Percentiles rank a stretch among this genome's conserved stretches.
Evolutionary conservation across 805 yeast species (phyloP).

Genomic region (Candida hungchunana): DNA sequence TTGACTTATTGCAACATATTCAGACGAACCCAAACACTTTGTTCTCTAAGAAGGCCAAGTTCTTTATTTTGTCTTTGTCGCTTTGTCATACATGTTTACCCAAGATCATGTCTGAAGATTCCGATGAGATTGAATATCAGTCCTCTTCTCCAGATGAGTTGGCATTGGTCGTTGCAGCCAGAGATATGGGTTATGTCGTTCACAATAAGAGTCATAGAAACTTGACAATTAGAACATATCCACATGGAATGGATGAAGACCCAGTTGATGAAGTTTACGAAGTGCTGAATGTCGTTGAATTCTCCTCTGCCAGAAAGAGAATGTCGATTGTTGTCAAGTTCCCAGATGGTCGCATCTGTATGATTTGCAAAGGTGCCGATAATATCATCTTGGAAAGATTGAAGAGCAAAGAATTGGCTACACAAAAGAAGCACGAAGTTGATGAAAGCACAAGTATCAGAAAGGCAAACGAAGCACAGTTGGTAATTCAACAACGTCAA

Average conservation of each 20-base stretch:
- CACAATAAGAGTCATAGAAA: constrained; percentile 57
- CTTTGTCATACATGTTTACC: constrained; percentile 91
- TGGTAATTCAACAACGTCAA: constrained; percentile 54
- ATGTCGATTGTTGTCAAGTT: constrained; percentile 84
- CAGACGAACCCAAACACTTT: constrained; percentile 66
- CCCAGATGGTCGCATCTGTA: constrained; percentile 70
- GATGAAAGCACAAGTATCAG: constrained; percentile 54
- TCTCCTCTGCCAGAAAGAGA: constrained; percentile 82
- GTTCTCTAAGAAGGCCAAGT: constrained; percentile 68
- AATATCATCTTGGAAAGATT: constrained; percentile 78
- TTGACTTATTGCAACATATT: constrained; percentile 62
- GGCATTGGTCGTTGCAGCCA: constrained; percentile 90
- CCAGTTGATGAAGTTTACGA: constrained; percentile 68
- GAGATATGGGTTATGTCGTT: constrained; percentile 91
- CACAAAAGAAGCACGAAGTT: constrained; percentile 60
- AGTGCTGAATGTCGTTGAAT: constrained; percentile 78
- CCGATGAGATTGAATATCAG: constrained; percentile 67
- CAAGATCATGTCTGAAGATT: constrained; percentile 37
- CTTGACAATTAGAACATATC: constrained; percentile 72
- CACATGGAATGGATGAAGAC: constrained; percentile 66
- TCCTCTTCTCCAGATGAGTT: constrained; percentile 96
- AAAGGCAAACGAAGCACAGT: constrained; percentile 73
- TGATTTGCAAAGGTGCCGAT: constrained; percentile 96
- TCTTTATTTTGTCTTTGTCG: constrained; percentile 78
- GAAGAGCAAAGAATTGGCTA: constrained; percentile 53